A percentile compares a stretch with the other conserved stretches of the same genome.
These are phyloP conservation scores for Xylaria sp. DNA, from an alignment of 2,329 filamentous ascomycete genomes.

Conservation along the genomic window DNA sequence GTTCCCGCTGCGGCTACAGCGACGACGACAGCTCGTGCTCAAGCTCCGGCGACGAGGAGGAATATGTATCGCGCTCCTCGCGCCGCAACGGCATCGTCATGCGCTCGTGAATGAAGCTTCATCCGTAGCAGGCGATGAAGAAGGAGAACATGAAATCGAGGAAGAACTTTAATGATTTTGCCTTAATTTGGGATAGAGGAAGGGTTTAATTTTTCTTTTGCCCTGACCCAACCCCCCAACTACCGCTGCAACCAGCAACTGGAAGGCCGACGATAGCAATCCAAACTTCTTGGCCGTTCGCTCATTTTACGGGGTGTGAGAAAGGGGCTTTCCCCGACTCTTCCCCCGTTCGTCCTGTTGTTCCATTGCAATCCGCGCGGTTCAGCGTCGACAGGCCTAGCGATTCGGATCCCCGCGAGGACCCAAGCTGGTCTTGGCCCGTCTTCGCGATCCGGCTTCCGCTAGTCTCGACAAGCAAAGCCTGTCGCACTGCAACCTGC, in stretches of 20 bases:
- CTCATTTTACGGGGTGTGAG: conserved; percentile 38
- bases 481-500: conserved; percentile 41
- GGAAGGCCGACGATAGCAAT: conserved; percentile 35
- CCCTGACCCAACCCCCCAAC: conserved; percentile 7
- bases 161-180: conserved; percentile 38
- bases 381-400: conserved; percentile 39
- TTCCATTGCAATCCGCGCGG: conserved; percentile 52
- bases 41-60: conserved; percentile 72
- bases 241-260: conserved; percentile 26
- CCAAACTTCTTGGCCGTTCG: conserved; percentile 38
- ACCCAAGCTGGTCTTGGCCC: conserved; percentile 59
- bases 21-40: conserved; percentile 77
- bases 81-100: conserved; percentile 74
- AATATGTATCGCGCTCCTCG: conserved; percentile 65
- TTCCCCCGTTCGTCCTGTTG: conserved; percentile 39
- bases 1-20: conserved; percentile 84
- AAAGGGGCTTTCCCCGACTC: neutral
- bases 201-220: conserved; percentile 10
- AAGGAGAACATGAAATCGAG: conserved; percentile 44
- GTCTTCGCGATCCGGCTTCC: conserved; percentile 25
- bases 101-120: conserved; percentile 50
- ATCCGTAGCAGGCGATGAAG: conserved; percentile 27
- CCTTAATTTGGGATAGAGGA: conserved; percentile 30
- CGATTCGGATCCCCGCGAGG: conserved; percentile 36
- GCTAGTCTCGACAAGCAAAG: conserved; percentile 24